Evolutionary conservation across 2,329 filamentous ascomycete genomes (phyloP).

Genomic region (Juglanconis juglandina): DNA sequence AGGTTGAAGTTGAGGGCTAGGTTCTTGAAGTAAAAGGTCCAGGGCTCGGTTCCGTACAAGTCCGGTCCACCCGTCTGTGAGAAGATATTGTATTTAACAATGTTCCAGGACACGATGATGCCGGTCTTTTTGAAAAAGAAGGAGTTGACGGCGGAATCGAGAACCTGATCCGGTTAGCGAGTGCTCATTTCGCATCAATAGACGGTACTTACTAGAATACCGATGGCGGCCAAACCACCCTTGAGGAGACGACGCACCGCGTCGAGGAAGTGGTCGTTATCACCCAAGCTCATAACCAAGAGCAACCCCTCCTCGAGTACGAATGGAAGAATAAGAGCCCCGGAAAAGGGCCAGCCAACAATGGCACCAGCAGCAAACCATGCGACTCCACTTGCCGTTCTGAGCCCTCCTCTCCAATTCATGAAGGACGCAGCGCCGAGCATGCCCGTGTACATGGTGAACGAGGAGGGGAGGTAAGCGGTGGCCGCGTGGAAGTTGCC

Average conservation of each 20-base stretch:
- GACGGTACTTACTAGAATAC: constrained; percentile 60
- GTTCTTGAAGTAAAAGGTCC: constrained; percentile 95
- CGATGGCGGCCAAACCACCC: constrained; percentile 62
- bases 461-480: constrained; percentile 87
- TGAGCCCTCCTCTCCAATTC: constrained; percentile 78
- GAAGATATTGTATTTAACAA: constrained; percentile 94
- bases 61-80: constrained; percentile 77
- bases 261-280: constrained; percentile 57
- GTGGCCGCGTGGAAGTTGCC: constrained; percentile 92
- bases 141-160: constrained; percentile 70
- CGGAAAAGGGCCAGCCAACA: constrained; percentile 92
- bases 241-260: constrained; percentile 60
- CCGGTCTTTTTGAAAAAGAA: constrained; percentile 81
- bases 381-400: constrained; percentile 78
- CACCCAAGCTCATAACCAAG: constrained; percentile 52
- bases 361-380: constrained; percentile 86
- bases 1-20: constrained; percentile 91
- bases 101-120: constrained; percentile 77
- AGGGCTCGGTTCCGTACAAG: constrained; percentile 93
- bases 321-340: constrained; percentile 77
- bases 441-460: constrained; percentile 92
- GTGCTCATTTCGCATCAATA: constrained; percentile 6
- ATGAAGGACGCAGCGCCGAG: constrained; percentile 85
- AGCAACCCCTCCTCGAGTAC: constrained; percentile 66
- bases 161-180: constrained; percentile 45